Percentiles rank a stretch among this genome's conserved stretches.
These are phyloP conservation scores for Pestalotiopsis sp. DNA, from an alignment of 2,329 filamentous ascomycete species.

Conservation along the genomic window DNA sequence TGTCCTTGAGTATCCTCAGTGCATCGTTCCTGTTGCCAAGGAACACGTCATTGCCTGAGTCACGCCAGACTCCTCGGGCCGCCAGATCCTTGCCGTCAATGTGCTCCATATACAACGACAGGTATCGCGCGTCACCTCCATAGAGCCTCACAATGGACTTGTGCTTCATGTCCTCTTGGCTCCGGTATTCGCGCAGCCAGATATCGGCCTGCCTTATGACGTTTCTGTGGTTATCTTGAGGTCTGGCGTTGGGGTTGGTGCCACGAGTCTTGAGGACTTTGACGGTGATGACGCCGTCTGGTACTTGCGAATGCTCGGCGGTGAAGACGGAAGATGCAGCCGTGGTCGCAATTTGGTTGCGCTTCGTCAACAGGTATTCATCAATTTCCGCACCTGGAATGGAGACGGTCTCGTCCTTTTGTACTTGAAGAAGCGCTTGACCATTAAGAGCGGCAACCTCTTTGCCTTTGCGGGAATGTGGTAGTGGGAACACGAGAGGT, in stretches of 20 bases:
- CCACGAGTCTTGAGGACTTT: slow-evolving; percentile 61
- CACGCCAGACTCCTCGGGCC: slow-evolving; percentile 52
- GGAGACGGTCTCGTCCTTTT: slow-evolving; percentile 50
- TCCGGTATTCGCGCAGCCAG: slow-evolving; percentile 61
- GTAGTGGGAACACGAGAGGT: slow-evolving; percentile 54
- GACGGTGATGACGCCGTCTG: slow-evolving; percentile 59
- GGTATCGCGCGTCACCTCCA: slow-evolving; percentile 60
- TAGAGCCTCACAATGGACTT: slow-evolving; percentile 61
- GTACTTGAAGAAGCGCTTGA: slow-evolving; percentile 55
- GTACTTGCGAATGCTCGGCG: slow-evolving; percentile 53
- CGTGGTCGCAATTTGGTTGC: slow-evolving; percentile 58
- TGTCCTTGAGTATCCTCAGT: slow-evolving; percentile 55
- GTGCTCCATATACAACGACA: slow-evolving; percentile 65
- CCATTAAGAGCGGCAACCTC: slow-evolving; percentile 48
- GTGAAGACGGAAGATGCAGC: slow-evolving; percentile 59
- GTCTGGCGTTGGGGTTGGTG: slow-evolving; percentile 42
- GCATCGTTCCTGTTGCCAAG: slow-evolving; percentile 52
- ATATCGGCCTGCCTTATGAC: slow-evolving; percentile 63
- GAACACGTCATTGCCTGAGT: slow-evolving; percentile 49
- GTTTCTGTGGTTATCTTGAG: slow-evolving; percentile 53
- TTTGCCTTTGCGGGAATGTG: slow-evolving; percentile 47
- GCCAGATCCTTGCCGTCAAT: slow-evolving; percentile 59
- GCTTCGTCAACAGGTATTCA: slow-evolving; percentile 57
- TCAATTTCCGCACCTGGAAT: slow-evolving; percentile 55
- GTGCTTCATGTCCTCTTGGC: slow-evolving; percentile 57